phyloP scores from a whole-genome alignment of 2,329 filamentous ascomycete genomes.

The Cercospora canescens region DNA sequence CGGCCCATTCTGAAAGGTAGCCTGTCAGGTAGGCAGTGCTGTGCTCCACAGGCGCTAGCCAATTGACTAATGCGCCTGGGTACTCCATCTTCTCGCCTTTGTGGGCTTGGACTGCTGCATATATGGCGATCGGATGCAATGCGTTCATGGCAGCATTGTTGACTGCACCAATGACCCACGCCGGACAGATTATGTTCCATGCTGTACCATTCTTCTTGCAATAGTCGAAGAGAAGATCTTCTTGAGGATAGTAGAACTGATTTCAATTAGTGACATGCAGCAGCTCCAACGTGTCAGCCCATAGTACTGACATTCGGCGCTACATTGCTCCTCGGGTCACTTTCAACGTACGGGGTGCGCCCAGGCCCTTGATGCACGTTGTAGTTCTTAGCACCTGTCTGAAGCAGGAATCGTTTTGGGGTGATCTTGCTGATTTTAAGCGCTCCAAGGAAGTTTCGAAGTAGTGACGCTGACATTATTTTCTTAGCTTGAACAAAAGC shows the following conservation, averaged over 20 bases:
- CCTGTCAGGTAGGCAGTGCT: constrained; percentile 50
- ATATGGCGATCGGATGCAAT: constrained; percentile 50
- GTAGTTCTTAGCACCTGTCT: constrained; percentile 57
- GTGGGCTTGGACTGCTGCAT: constrained; percentile 50
- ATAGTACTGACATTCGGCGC: constrained; percentile 43
- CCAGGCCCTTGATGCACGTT: constrained; percentile 44
- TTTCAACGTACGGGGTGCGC: constrained; percentile 47
- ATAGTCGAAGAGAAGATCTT: constrained; percentile 50
- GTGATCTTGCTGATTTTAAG: constrained; percentile 44
- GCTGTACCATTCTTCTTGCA: constrained; percentile 39
- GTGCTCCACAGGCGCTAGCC: constrained; percentile 46
- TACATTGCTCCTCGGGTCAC: constrained; percentile 44
- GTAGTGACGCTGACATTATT: constrained; percentile 40
- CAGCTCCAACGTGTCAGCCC: too few species aligned
- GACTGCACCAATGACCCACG: constrained; percentile 49
- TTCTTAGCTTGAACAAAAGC: constrained; percentile 23
- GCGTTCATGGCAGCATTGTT: constrained; percentile 54
- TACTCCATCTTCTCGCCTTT: constrained; percentile 45
- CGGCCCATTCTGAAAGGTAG: constrained; percentile 53
- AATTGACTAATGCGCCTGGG: constrained; percentile 45
- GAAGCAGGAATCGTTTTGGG: constrained; percentile 51
- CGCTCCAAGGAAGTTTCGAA: constrained; percentile 51
- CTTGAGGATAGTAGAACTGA: constrained; percentile 56
- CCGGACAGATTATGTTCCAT: constrained; percentile 53
- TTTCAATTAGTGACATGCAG: background rate